phyloP scores from a whole-genome alignment of 2,329 filamentous ascomycete species.

The Penicillium aurantiogriseum region DNA sequence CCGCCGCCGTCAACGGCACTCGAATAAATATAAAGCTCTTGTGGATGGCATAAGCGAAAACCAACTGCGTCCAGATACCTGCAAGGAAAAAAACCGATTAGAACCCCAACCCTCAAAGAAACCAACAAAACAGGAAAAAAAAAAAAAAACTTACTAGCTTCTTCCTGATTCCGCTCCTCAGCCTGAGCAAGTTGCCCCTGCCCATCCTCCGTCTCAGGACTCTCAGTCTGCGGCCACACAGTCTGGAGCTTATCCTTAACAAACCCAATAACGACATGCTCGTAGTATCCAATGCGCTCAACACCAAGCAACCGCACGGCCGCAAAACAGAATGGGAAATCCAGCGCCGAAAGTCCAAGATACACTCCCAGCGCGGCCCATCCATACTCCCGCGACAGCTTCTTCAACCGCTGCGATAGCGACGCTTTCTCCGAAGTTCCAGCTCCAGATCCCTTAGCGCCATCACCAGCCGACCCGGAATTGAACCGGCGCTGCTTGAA shows the following conservation, averaged over 20 bases:
- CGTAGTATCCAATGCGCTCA: slow-evolving; percentile 70
- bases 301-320: slow-evolving; percentile 79
- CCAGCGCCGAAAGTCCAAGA: slow-evolving; percentile 73
- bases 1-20: slow-evolving; percentile 85
- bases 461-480: slow-evolving; percentile 12
- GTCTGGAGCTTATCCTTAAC: slow-evolving; percentile 33
- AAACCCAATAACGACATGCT: slow-evolving; percentile 44
- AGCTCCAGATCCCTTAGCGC: slow-evolving; percentile 1
- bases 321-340: slow-evolving; percentile 94
- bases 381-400: slow-evolving; percentile 87
- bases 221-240: slow-evolving; percentile 40
- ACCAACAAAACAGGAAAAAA: background rate
- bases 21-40: slow-evolving; percentile 96
- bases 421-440: slow-evolving; percentile 43
- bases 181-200: slow-evolving; percentile 57
- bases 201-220: slow-evolving; percentile 13
- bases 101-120: background rate
- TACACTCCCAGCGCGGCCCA: slow-evolving; percentile 95
- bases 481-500: slow-evolving; percentile 25
- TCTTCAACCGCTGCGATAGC: slow-evolving; percentile 71
- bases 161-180: slow-evolving; percentile 59
- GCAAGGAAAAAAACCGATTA: slow-evolving; percentile 1
- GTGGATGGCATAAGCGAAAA: slow-evolving; percentile 92
- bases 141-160: slow-evolving; percentile 65
- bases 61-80: slow-evolving; percentile 80